Conservation (phyloP, 495 filamentous ascomycete species). For the Astrothelium subdiscretum region DNA sequence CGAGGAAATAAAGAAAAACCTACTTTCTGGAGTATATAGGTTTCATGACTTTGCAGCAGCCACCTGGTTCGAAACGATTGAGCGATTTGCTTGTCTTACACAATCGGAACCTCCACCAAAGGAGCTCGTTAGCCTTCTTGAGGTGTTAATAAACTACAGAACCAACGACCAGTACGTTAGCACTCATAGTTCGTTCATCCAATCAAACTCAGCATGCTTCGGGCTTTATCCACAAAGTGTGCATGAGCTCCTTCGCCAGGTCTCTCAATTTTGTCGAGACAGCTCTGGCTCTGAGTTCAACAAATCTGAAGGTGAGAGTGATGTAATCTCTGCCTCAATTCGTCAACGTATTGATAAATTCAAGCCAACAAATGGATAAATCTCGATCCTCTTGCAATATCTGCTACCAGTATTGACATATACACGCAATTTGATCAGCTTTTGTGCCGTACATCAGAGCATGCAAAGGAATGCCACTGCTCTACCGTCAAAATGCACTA, state of each 20-base stretch:
- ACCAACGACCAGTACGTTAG: neutral
- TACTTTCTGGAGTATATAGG: neutral
- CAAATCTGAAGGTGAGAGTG: neutral
- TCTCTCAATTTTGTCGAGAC: neutral
- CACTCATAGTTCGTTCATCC: neutral
- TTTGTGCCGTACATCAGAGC: neutral
- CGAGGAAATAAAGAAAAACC: neutral
- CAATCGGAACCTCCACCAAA: neutral
- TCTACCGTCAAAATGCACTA: neutral
- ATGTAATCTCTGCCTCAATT: neutral
- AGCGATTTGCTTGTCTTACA: neutral
- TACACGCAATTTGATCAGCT: neutral
- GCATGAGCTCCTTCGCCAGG: neutral
- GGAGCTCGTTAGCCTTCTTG: neutral
- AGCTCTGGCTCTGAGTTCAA: neutral
- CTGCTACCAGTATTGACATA: neutral
- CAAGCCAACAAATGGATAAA: neutral
- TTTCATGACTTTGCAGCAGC: neutral
- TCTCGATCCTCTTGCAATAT: neutral
- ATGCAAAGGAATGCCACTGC: neutral
- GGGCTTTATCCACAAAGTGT: neutral
- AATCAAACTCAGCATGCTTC: neutral
- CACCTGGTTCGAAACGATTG: neutral
- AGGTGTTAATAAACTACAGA: neutral
- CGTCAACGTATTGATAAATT: neutral